Evolutionary conservation across 345 rosid species (phyloP), one percentile per base, ranked within the genome.

Genomic region (Excoecaria agallocha): DNA sequence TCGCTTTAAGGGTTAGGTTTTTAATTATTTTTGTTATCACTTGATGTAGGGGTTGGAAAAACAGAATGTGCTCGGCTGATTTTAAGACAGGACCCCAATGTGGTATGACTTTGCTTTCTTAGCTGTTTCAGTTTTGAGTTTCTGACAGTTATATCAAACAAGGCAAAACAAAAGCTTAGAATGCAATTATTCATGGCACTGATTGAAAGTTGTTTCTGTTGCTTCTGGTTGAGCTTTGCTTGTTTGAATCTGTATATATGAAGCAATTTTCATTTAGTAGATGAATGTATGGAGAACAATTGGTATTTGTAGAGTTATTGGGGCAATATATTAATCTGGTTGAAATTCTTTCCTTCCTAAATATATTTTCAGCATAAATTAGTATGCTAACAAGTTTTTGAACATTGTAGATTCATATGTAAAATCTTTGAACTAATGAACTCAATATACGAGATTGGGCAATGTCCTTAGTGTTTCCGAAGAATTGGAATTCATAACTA

Each of bases 41-140:
- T 43, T 71, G 54, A 71, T 68, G 57, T 45, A 89, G 93, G 86
- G 51, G 56, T 30, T 43, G 37, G 81, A 57, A 79, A 76, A 71
- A 66, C 69, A 12, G 71, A 82, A 43, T 57, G 38, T 20, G 9
- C 68, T 61, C 79, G 1, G 50, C 72, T 22, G 11, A 68, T 46
- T 68, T 62, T 78, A 30, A 49, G 49, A 12, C 68, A 16, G 19
- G 68, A 62, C 43, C 70, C 76, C 71, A 43, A 46, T 61, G 59
- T 24, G 86, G 89, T 82, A 84, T 54, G 63, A 8, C 8, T 60
- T 68, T 22, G 4, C 67, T 20, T 41, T 22, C 6, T 62, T 69
- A 19, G 52, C 63, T 38, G 37, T 54, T 13, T 13, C 49, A 52
- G 41, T 20, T 46, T 71, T 22, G 30, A 11, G 9, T 55, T 66